Conservation (phyloP, 2,329 filamentous ascomycete genomes). For the Stagonosporopsis tanaceti region DNA sequence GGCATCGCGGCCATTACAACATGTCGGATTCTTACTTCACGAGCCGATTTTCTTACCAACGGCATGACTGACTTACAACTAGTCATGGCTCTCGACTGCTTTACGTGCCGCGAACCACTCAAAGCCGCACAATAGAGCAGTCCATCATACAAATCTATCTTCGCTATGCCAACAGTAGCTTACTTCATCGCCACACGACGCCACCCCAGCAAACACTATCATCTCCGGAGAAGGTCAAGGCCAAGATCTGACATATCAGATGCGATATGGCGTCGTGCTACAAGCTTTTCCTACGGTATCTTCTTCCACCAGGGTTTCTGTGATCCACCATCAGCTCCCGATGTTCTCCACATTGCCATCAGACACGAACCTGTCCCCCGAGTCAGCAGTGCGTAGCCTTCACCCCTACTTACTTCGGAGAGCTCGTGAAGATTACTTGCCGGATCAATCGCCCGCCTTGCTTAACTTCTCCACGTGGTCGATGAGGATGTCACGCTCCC, state of each 20-base stretch:
- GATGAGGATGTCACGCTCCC: not conserved
- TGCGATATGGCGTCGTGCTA: no score
- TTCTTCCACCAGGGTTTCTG: no score
- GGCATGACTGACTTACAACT: not conserved
- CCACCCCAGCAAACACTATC: not conserved
- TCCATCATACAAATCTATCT: not conserved
- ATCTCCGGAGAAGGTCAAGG: not conserved
- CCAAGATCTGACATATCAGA: no score
- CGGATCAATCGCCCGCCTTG: no score
- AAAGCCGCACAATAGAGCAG: not conserved
- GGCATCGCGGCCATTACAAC: no score
- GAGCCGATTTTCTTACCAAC: not conserved
- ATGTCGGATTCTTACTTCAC: not conserved
- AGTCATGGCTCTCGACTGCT: not conserved
- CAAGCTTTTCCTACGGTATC: no score
- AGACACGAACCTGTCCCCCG: not conserved
- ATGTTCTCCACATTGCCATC: not conserved
- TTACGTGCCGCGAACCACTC: conserved; percentile 4
- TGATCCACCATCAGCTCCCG: no score
- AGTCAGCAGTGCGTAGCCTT: not conserved
- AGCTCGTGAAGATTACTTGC: no score
- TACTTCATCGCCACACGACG: not conserved
- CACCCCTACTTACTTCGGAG: no score
- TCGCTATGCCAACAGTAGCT: not conserved
- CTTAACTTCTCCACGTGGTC: no score